Conservation (phyloP, 768 basidiomycete genomes). For the Chalciporus pseudorubinellus region DNA sequence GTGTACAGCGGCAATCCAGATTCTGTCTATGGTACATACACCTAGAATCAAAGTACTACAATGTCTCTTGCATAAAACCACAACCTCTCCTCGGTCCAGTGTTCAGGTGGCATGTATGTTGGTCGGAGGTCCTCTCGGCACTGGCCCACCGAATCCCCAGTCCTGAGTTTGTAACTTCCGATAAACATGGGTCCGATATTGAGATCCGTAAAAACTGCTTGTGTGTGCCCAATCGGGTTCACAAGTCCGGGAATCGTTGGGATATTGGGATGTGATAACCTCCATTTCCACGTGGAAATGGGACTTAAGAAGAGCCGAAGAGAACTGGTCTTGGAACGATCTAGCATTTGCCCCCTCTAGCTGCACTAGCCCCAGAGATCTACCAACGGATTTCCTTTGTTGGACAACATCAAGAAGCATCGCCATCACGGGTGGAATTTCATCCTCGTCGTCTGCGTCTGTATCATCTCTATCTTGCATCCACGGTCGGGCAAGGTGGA, state of each 20-base stretch:
- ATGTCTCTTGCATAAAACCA: neutral
- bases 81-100: neutral
- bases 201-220: constrained; percentile 29
- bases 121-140: constrained; percentile 26
- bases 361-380: constrained; percentile 23
- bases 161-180: constrained; percentile 31
- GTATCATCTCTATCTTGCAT: constrained; percentile 30
- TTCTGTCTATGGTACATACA: constrained; percentile 7
- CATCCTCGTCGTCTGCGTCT: constrained; percentile 33
- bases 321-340: constrained; percentile 28
- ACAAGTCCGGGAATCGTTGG: constrained; percentile 17
- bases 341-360: constrained; percentile 24
- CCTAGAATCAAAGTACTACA: neutral
- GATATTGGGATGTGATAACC: constrained; percentile 13
- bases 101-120: constrained; percentile 24
- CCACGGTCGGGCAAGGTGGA: constrained; percentile 30
- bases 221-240: constrained; percentile 29
- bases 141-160: constrained; percentile 20
- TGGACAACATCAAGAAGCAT: constrained; percentile 32
- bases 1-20: too few species aligned
- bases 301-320: constrained; percentile 25
- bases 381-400: constrained; percentile 31
- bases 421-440: constrained; percentile 29
- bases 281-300: constrained; percentile 26
- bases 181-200: constrained; percentile 31